Conservation (phyloP, 2,329 filamentous ascomycete species). For the Fusarium mangiferae region DNA sequence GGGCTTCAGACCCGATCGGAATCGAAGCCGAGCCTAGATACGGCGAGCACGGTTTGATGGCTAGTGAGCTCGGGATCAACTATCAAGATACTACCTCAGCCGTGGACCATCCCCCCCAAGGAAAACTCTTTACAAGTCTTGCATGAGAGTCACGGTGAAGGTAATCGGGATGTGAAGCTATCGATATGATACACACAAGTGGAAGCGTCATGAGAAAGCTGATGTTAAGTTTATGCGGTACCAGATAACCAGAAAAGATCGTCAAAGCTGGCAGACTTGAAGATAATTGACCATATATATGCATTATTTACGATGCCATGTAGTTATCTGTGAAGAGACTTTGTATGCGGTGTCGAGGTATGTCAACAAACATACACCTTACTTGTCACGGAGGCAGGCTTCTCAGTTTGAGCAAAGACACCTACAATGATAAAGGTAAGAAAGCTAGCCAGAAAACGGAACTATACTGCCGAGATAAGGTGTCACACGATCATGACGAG, state of each 20-base stretch:
- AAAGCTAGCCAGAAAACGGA: neutral
- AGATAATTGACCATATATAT: neutral
- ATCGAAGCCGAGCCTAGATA: slow-evolving; percentile 6
- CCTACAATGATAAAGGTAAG: neutral
- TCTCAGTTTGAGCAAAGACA: neutral
- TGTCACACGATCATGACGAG: neutral
- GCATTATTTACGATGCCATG: neutral
- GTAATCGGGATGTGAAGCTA: neutral
- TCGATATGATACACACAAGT: neutral
- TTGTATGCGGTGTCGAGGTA: neutral
- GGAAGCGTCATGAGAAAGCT: neutral
- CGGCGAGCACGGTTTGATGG: neutral
- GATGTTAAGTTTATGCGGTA: neutral
- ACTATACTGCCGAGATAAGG: neutral
- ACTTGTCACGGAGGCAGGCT: neutral
- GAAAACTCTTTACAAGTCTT: slow-evolving; percentile 17
- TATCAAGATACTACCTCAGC: neutral
- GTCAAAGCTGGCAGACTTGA: neutral
- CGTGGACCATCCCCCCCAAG: slow-evolving; percentile 1
- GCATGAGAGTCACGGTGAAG: neutral
- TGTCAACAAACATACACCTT: neutral
- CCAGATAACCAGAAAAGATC: neutral
- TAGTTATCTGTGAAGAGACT: neutral
- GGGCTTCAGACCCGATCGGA: slow-evolving; percentile 11
- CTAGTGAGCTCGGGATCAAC: neutral